phyloP scores from a whole-genome alignment of 306 rosid genomes.

The Acacia confusa region DNA sequence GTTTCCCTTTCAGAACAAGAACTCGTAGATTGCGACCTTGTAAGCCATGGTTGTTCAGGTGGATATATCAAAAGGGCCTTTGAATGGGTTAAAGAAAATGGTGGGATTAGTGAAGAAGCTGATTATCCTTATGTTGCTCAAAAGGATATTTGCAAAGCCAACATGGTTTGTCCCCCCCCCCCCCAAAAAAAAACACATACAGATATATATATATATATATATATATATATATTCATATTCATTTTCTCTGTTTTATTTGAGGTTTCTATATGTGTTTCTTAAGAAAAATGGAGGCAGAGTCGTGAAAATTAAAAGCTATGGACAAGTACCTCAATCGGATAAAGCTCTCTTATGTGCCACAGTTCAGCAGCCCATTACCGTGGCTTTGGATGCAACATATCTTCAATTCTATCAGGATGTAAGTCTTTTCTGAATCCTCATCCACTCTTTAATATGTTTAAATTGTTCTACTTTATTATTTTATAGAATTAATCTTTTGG shows the following conservation, averaged over 20 bases:
- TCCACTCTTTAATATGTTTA: not conserved
- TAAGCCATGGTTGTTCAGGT: not conserved
- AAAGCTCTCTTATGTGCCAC: slow-evolving; percentile 37
- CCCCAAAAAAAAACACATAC: too few relatives aligned
- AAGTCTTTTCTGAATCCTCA: not conserved
- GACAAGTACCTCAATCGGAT: slow-evolving; percentile 40
- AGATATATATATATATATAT: too few relatives aligned
- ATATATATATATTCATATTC: too few relatives aligned
- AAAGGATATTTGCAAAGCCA: not conserved
- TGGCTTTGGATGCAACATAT: slow-evolving; percentile 28
- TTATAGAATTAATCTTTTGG: not conserved
- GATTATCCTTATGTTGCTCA: not conserved
- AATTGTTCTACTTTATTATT: not conserved
- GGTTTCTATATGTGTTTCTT: not conserved
- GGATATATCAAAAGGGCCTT: not conserved
- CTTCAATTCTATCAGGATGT: slow-evolving; percentile 37
- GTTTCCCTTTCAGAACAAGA: slow-evolving; percentile 57
- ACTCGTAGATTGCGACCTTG: slow-evolving; percentile 12
- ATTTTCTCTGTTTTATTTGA: not conserved
- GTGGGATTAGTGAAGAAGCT: not conserved
- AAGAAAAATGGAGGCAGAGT: slow-evolving; percentile 36
- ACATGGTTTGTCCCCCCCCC: not conserved
- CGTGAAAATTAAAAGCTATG: slow-evolving; percentile 40
- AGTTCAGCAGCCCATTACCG: too few relatives aligned
- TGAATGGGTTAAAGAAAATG: not conserved